phyloP scores from a whole-genome alignment of 495 filamentous ascomycete genomes.

The Recurvomyces mirabilis region DNA sequence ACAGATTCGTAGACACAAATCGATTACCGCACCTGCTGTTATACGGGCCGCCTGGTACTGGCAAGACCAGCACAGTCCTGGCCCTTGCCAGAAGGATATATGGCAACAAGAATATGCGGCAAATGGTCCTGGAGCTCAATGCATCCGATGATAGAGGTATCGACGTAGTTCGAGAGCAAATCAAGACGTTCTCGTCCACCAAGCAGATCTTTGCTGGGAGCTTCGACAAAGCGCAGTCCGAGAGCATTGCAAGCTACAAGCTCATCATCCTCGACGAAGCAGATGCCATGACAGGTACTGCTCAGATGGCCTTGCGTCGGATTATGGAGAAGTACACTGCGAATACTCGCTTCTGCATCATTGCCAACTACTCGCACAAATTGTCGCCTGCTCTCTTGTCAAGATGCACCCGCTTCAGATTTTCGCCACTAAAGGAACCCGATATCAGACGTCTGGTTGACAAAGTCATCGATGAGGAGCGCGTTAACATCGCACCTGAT shows the following conservation, averaged over 20 bases:
- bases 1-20: constrained; percentile 84
- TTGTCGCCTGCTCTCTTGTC: constrained; percentile 89
- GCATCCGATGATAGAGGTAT: constrained; percentile 96
- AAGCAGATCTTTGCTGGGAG: constrained; percentile 49
- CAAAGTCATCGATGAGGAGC: constrained; percentile 78
- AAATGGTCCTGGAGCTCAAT: constrained; percentile 97
- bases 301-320: constrained; percentile 89
- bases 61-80: constrained; percentile 43
- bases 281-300: constrained; percentile 93
- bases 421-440: constrained; percentile 77
- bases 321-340: constrained; percentile 99
- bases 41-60: constrained; percentile 38
- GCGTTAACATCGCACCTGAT: constrained; percentile 67
- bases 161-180: constrained; percentile 96
- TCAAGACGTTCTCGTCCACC: constrained; percentile 93
- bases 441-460: constrained; percentile 80
- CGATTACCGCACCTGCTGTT: constrained; percentile 92
- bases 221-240: constrained; percentile 34
- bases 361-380: constrained; percentile 99
- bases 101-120: constrained; percentile 79
- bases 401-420: constrained; percentile 88
- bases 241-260: constrained; percentile 66
- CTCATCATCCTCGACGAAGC: constrained; percentile 97
- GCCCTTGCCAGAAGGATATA: constrained; percentile 86
- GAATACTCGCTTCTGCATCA: constrained; percentile 96